Conservation (phyloP, 306 rosid genomes). For the Luffa aegyptiaca region DNA sequence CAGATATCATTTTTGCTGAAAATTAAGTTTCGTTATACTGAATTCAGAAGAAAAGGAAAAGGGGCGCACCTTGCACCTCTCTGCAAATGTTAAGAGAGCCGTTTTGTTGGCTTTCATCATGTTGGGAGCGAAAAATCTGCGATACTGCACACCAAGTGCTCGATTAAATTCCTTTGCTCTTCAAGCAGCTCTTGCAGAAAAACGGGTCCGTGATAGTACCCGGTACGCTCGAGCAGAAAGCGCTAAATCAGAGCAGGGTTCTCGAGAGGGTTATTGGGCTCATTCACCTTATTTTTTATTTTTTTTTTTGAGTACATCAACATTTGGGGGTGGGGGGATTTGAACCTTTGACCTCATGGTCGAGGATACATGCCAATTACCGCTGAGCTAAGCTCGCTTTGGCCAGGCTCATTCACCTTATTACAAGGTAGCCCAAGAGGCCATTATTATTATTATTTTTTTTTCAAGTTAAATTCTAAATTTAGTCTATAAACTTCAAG, state of each 20-base stretch:
- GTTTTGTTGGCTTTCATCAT: conserved; percentile 44
- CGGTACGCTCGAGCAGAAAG: neutral
- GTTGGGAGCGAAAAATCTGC: neutral
- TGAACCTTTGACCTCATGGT: too few species aligned
- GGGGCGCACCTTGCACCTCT: conserved; percentile 67
- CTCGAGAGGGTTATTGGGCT: neutral
- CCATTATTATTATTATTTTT: too few species aligned
- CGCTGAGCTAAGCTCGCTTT: too few species aligned
- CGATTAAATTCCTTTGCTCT: neutral
- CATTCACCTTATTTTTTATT: too few species aligned
- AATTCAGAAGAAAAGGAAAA: conserved; percentile 11
- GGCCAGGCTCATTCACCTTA: neutral
- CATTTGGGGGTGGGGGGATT: too few species aligned
- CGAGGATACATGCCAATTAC: too few species aligned
- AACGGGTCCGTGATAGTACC: neutral
- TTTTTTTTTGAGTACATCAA: too few species aligned
- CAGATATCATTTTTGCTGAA: neutral
- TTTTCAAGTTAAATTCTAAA: too few species aligned
- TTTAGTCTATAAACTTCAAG: too few species aligned
- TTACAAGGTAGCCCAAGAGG: too few species aligned
- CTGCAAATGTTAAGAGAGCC: conserved; percentile 49
- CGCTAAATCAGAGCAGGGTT: neutral
- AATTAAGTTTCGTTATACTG: neutral
- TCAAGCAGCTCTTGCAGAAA: neutral
- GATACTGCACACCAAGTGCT: conserved; percentile 24